phyloP scores from a whole-genome alignment of 2,329 filamentous ascomycete species.

The Colletotrichum plurivorum region DNA sequence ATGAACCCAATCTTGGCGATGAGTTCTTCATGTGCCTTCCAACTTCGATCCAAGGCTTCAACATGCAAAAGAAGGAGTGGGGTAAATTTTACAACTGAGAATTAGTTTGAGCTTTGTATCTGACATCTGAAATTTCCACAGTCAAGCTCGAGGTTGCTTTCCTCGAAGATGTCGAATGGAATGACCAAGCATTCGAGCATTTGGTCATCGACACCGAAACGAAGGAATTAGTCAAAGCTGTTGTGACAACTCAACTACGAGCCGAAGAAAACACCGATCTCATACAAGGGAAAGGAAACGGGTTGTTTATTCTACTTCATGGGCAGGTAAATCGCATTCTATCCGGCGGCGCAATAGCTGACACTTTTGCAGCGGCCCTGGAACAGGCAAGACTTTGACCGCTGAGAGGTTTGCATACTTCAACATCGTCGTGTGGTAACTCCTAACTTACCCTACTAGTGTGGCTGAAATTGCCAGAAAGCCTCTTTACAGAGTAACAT shows the following conservation, averaged over 20 bases:
- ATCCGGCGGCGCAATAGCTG: background rate
- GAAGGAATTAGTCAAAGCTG: slow-evolving; percentile 49
- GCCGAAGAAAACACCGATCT: slow-evolving; percentile 44
- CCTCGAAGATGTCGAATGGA: slow-evolving; percentile 19
- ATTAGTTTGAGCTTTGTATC: background rate
- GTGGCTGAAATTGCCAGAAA: slow-evolving; percentile 53
- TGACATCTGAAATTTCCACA: background rate
- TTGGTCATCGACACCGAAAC: slow-evolving; percentile 39
- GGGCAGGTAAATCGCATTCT: slow-evolving; percentile 36
- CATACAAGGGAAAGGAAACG: slow-evolving; percentile 52
- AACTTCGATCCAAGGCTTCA: background rate
- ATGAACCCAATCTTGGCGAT: background rate
- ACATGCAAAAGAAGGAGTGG: slow-evolving; percentile 24
- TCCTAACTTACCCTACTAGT: background rate
- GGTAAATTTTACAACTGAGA: background rate
- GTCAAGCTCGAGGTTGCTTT: background rate
- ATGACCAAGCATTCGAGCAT: slow-evolving; percentile 40
- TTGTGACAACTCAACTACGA: slow-evolving; percentile 43
- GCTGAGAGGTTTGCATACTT: slow-evolving; percentile 45
- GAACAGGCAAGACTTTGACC: slow-evolving; percentile 55
- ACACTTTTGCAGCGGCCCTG: slow-evolving; percentile 42
- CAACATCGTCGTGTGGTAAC: no score
- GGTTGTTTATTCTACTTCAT: slow-evolving; percentile 52
- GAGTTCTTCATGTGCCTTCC: slow-evolving; percentile 15
- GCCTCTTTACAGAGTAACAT: slow-evolving; percentile 54